Evolutionary conservation across 306 rosid species (phyloP), one percentile per base, ranked within the genome.

Genomic region (Vigna unguiculata): DNA sequence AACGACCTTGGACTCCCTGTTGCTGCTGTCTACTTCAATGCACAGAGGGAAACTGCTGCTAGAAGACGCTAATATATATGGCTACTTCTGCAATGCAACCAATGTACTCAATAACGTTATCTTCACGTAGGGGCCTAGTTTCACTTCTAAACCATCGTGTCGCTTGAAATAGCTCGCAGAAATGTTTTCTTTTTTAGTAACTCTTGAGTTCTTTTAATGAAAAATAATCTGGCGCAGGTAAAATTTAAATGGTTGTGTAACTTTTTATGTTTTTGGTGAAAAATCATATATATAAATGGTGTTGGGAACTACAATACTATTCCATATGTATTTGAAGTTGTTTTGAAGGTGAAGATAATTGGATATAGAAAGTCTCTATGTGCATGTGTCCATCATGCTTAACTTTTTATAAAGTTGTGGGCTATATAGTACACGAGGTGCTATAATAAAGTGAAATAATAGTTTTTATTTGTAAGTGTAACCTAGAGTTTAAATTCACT

Each of bases 11-110:
- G 88, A 24, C 87, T 78, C 32, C 98, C 98, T 46, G 98, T 94
- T 40, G 98, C 97, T 76, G 97, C 91, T 54, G 91, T 91, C 9
- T 94, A 85, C 80, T 94, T 92, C 90, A 90, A 94, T 72, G 91
- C 93, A 0, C 93, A 91, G 74, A 81, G 97, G 51, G 91, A 85
- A 81, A 89, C 95, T 0, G 98, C 96, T 9, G 77, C 93, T 4
- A 87, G 96, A 81, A 88, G 85, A 45, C 97, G 90, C 83, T 87
- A 28, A 0, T 57, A 24, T 24, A 0, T 57, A 24, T 24, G 14
- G 34, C 47, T 63, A 16, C 45, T 4, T 9, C 22, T 51, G 9
- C 24, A 51, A 49, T 49, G 17, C 22, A 20, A 52, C 1, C 9
- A 53, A 54, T 54, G 30, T 54, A 9, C 30, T 54, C 0, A 57